phyloP scores from a whole-genome alignment of 345 rosid genomes.

The Conringia planisiliqua region DNA sequence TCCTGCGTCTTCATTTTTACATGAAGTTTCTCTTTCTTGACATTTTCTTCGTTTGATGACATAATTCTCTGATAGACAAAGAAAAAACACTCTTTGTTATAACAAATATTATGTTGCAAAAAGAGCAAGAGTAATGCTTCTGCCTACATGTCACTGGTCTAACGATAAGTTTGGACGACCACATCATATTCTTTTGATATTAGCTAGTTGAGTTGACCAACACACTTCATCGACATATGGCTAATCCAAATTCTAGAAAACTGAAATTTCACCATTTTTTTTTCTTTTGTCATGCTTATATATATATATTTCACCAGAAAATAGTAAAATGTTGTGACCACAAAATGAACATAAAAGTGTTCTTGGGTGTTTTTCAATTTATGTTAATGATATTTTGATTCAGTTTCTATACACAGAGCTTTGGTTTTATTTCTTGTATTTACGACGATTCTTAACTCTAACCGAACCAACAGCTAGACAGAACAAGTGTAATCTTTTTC shows the following conservation, averaged over 20 bases:
- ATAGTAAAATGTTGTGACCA: no score
- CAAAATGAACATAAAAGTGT: no score
- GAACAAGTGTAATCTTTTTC: background rate
- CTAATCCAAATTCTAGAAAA: no score
- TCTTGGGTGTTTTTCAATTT: background rate
- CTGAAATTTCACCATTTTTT: background rate
- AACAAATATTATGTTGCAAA: background rate
- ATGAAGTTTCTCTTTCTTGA: constrained; percentile 54
- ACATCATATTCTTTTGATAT: background rate
- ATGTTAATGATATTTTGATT: background rate
- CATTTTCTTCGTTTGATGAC: constrained; percentile 34
- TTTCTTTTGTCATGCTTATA: background rate
- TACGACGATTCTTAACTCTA: background rate
- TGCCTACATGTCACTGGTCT: background rate
- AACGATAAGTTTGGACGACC: background rate
- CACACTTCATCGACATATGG: background rate
- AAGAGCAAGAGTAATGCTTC: background rate
- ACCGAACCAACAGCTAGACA: background rate
- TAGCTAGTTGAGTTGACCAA: background rate
- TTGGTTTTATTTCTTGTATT: background rate
- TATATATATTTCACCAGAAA: background rate
- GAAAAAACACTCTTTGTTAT: background rate
- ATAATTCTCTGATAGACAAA: constrained; percentile 9
- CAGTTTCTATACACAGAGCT: background rate
- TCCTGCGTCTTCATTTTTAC: constrained; percentile 51